phyloP scores from a whole-genome alignment of 495 filamentous ascomycete genomes.

The Lentithecium fluviatile region DNA sequence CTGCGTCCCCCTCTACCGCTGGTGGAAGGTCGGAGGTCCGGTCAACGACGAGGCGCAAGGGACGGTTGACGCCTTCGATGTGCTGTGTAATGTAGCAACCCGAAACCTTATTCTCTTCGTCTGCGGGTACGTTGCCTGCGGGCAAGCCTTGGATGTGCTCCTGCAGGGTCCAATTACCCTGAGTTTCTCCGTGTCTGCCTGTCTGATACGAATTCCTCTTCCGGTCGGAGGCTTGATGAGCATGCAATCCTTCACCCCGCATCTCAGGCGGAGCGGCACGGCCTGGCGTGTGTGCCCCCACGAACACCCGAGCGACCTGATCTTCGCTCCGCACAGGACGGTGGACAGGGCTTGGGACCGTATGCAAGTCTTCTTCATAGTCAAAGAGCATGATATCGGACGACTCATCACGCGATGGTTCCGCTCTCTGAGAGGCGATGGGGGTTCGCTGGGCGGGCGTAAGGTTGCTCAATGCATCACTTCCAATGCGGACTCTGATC shows the following conservation, averaged over 20 bases:
- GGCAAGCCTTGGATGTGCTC: too few relatives aligned
- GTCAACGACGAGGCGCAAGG: slow-evolving; percentile 13
- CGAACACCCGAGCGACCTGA: too few relatives aligned
- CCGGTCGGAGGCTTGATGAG: too few relatives aligned
- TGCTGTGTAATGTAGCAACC: slow-evolving; percentile 2
- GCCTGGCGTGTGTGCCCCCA: too few relatives aligned
- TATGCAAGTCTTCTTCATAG: background rate
- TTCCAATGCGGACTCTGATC: slow-evolving; percentile 40
- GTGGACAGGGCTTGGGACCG: background rate
- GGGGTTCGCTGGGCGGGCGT: slow-evolving; percentile 22
- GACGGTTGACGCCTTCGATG: background rate
- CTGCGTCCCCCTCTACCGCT: background rate
- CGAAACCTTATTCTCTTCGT: background rate
- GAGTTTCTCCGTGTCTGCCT: too few relatives aligned
- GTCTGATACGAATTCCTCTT: too few relatives aligned
- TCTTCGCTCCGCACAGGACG: too few relatives aligned
- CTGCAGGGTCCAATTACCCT: too few relatives aligned
- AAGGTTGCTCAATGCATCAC: slow-evolving; percentile 38
- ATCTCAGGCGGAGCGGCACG: too few relatives aligned
- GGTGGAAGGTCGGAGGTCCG: background rate
- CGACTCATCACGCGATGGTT: slow-evolving; percentile 14
- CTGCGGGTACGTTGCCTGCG: background rate
- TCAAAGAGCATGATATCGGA: slow-evolving; percentile 42
- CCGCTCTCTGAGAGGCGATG: slow-evolving; percentile 8
- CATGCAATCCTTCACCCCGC: too few relatives aligned